Evolutionary conservation across 2,329 filamentous ascomycete species (phyloP).

Genomic region (Cordyceps cicadae): DNA sequence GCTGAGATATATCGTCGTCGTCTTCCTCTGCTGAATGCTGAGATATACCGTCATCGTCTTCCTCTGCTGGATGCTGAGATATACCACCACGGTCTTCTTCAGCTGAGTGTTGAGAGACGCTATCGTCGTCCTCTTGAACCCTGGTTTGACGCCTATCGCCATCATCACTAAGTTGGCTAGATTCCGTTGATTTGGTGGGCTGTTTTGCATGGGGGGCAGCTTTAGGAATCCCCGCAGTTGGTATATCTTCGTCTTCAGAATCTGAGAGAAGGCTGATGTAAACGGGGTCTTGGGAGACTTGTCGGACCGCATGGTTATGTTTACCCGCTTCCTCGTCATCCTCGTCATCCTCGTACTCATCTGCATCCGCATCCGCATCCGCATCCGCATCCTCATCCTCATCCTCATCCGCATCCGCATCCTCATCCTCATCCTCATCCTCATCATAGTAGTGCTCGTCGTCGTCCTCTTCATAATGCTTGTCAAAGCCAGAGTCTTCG

Average conservation of each 20-base stretch:
- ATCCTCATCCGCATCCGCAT: constrained; percentile 12
- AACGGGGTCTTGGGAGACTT: constrained; percentile 20
- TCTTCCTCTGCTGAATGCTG: too few species aligned
- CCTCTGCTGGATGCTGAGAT: too few species aligned
- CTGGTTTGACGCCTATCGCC: background rate
- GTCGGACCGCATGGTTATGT: background rate
- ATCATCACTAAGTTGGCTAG: background rate
- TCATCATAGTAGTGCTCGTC: constrained; percentile 14
- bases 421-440: constrained; percentile 14
- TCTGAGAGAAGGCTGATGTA: constrained; percentile 32
- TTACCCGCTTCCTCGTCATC: constrained; percentile 12
- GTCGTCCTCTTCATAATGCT: constrained; percentile 18
- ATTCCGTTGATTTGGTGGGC: background rate
- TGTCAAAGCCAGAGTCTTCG: background rate
- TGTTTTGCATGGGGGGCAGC: background rate
- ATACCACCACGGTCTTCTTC: too few species aligned
- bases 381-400: constrained; percentile 13
- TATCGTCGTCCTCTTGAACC: too few species aligned
- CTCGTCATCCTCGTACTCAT: constrained; percentile 13
- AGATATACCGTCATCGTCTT: too few species aligned
- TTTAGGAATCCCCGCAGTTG: background rate
- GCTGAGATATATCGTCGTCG: too few species aligned
- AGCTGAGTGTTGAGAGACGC: too few species aligned
- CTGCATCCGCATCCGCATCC: constrained; percentile 12
- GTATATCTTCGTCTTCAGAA: constrained; percentile 23